Base-by-base conservation (phyloP, 179 eudicot species). In the Spinacia oleracea region DNA sequence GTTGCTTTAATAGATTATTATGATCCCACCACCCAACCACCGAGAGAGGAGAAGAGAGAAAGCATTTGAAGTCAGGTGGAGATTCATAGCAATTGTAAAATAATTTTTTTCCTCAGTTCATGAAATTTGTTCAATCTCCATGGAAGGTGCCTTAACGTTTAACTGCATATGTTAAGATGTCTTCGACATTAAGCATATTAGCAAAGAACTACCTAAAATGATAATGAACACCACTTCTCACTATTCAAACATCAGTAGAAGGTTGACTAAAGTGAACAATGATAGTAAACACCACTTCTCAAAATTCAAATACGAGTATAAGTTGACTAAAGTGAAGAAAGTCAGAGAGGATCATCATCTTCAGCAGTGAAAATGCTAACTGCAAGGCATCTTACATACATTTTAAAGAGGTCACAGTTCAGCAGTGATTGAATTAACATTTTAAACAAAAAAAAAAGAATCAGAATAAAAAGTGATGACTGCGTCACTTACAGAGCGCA, bases 401-500 rank as follows among this genome's bases (percentile, higher is more conserved):
- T 60, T 60, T 25, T 3, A 10, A 51, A 11, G 50, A 46, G 50
- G 56, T 51, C 56, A 51, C n/a, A 16, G 56, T 15, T 51, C 5
- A 51, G 18, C 56, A 46, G 15, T 16, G 15, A 10, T 14, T 46
- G 51, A 42, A 42, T 21, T 18, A 6, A 7, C 38, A 80, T 5
- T 21, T 15, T 10, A 12, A n/a, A n/a, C n/a, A n/a, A n/a, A n/a
- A n/a, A n/a, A n/a, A 70, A 79, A 46, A 45, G 23, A 15, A 23
- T 21, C 38, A 59, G 48, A 58, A 5, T 29, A 46, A 23, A 79
- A 34, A n/a, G 31, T 66, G 56, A 31, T 1, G 62, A 72, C 67
- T 59, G 73, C 68, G 86, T 31, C 77, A 93, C 97, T 91, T 85
- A 96, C 99, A 59, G 99, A 96, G 51, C 97, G 88, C 89, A 96